Evolutionary conservation across 2,329 filamentous ascomycete species (phyloP).

Genomic region (Penicillium hesseltinei): DNA sequence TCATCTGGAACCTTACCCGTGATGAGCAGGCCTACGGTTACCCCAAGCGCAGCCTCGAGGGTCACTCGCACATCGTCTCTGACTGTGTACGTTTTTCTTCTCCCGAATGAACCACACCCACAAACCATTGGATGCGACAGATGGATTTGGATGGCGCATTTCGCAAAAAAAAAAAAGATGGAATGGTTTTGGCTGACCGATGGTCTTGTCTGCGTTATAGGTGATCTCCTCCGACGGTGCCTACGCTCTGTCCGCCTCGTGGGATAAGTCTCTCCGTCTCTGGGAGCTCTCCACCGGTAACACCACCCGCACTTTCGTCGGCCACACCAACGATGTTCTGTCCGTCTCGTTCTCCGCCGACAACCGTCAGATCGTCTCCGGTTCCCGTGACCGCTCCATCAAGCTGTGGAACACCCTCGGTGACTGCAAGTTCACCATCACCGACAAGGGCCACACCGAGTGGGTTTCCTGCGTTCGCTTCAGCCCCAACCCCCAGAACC

Average conservation of each 20-base stretch:
- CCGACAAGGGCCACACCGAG: constrained; percentile 99
- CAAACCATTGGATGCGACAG: constrained; percentile 14
- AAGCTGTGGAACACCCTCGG: constrained; percentile 99
- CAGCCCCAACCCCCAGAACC: constrained; percentile 99
- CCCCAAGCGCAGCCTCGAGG: constrained; percentile 97
- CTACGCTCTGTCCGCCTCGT: constrained; percentile 97
- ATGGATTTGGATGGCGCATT: constrained; percentile 7
- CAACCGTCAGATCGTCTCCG: constrained; percentile 99
- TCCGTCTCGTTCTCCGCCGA: constrained; percentile 99
- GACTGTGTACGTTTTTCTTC: constrained; percentile 80
- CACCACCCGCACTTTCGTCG: constrained; percentile 97
- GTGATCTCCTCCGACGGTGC: constrained; percentile 99
- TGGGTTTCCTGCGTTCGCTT: constrained; percentile 99
- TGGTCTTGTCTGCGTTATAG: constrained; percentile 48
- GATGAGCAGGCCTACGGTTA: constrained; percentile 98
- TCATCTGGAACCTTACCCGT: constrained; percentile 99
- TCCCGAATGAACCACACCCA: constrained; percentile 12
- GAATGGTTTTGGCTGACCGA: constrained; percentile 30
- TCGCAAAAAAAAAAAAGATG: constrained; percentile 5
- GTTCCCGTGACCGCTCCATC: constrained; percentile 96
- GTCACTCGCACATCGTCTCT: constrained; percentile 99
- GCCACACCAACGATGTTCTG: constrained; percentile 99
- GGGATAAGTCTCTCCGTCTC: constrained; percentile 99
- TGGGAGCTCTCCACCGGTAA: constrained; percentile 98
- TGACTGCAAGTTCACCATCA: constrained; percentile 99